Percentiles rank a stretch among this genome's conserved stretches.
Evolutionary conservation across 1,139 yeast genomes (phyloP).

Genomic region (Candida sp.): DNA sequence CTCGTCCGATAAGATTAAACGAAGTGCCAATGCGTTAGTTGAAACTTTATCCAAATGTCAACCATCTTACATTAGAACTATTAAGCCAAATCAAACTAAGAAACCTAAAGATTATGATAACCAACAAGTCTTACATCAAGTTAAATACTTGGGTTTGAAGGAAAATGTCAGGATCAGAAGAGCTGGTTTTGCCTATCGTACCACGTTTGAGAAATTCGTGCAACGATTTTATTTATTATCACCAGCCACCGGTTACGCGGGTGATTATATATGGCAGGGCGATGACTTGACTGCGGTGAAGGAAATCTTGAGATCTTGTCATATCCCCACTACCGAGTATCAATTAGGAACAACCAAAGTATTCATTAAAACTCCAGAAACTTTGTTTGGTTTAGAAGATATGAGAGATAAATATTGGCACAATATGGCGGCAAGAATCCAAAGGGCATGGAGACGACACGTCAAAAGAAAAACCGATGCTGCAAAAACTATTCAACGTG

Average conservation of each 20-base stretch:
- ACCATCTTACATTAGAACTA: constrained; percentile 97
- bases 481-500: constrained; percentile 78
- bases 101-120: constrained; percentile 89
- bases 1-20: constrained; percentile 95
- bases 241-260: constrained; percentile 92
- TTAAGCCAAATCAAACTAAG: constrained; percentile 94
- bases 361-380: constrained; percentile 96
- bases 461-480: constrained; percentile 81
- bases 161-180: constrained; percentile 97
- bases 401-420: constrained; percentile 99
- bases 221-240: constrained; percentile 91
- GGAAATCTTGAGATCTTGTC: constrained; percentile 75
- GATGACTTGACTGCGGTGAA: constrained; percentile 78
- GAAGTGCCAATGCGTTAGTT: constrained; percentile 86
- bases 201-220: constrained; percentile 96
- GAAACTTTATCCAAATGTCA: constrained; percentile 85
- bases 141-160: constrained; percentile 92
- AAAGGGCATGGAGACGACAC: constrained; percentile 93
- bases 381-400: constrained; percentile 91
- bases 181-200: constrained; percentile 99
- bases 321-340: constrained; percentile 76
- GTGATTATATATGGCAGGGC: constrained; percentile 95
- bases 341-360: constrained; percentile 96
- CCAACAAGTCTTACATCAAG: constrained; percentile 90
- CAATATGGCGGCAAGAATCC: constrained; percentile 96